Conservation (phyloP, 805 yeast genomes). For the Kuraishia ogatae region DNA sequence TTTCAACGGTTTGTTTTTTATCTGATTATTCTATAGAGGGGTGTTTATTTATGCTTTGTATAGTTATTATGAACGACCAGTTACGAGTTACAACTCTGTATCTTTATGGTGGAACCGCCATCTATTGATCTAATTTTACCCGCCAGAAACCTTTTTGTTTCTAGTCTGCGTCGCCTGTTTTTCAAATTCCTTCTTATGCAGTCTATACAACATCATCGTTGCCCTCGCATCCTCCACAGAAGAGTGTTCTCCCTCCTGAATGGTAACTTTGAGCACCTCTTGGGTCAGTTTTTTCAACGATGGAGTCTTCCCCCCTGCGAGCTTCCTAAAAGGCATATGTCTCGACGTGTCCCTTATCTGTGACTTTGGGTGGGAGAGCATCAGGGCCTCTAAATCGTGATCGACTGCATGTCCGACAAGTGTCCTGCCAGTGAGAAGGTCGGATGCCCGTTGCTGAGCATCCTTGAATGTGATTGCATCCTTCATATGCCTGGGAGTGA, state of each 20-base stretch:
- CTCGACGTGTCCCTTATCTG: conserved; percentile 68
- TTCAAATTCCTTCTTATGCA: conserved; percentile 57
- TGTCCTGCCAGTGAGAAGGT: conserved; percentile 43
- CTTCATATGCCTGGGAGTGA: conserved; percentile 60
- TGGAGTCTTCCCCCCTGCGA: conserved; percentile 65
- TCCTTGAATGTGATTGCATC: conserved; percentile 57
- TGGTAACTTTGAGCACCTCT: conserved; percentile 47
- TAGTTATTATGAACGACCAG: neutral
- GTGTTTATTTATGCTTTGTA: neutral
- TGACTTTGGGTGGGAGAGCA: conserved; percentile 56
- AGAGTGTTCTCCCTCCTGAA: conserved; percentile 72
- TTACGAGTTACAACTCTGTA: neutral
- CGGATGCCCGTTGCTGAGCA: conserved; percentile 51
- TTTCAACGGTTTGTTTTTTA: neutral
- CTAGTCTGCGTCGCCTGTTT: conserved; percentile 10
- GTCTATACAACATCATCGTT: conserved; percentile 71
- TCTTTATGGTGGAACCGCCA: neutral
- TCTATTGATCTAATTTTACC: neutral
- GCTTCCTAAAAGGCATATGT: conserved; percentile 47
- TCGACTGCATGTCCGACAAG: conserved; percentile 82
- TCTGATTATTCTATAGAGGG: neutral
- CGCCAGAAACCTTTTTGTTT: neutral
- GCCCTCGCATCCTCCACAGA: conserved; percentile 89
- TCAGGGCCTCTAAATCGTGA: conserved; percentile 66
- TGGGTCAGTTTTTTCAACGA: conserved; percentile 56